Evolutionary conservation across 139 green algal species (phyloP), one percentile per base, ranked within the genome.

Genomic region (Cymbomonas tetramitiformis): DNA sequence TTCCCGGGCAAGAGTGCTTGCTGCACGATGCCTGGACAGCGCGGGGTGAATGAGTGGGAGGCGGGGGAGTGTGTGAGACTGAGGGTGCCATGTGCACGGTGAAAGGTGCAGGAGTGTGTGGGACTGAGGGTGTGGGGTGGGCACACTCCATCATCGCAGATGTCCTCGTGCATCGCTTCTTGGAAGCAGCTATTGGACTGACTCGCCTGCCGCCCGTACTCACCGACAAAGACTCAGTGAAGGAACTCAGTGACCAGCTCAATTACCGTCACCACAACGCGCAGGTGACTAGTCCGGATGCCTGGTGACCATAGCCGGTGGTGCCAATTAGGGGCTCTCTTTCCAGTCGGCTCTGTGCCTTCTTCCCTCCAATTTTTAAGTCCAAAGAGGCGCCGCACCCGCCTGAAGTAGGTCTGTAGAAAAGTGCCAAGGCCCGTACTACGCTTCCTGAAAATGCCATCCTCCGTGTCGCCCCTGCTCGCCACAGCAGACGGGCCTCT

Each of bases 191-290:
- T 85, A 89, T 70, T 19, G 77, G 75, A 6, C 66, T 94, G 23
- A 61, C 71, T 2, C 64, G 73, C 6, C 74, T 94, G 52, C 86
- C 85, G 2, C 72, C 85, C n/a, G 62, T 29, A 12, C 53, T 79
- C 8, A 32, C 67, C 0, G 76, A 87, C 69, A 73, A 29, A 28
- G 78, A 77, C 0, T 54, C 51, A 0, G 68, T 90, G 51, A 70
- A 70, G 4, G 61, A 26, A 2, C 65, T 85, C 29, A 66, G 73
- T n/a, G 76, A 80, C 70, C 93, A 92, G 71, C 40, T 74, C 9
- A 98, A 98, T 71, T 62, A 72, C 10, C 72, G 90, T 25, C 89
- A 98, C 64, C 74, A 72, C 47, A 94, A 94, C 56, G 83, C 86
- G 7, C 56, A 44, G 36, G 15, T 19, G 36, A 15, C 15, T 44